A percentile compares a stretch with the other conserved stretches of the same genome.
phyloP scores from a whole-genome alignment of 2,329 filamentous ascomycete species.

The Fusarium sambucinum region DNA sequence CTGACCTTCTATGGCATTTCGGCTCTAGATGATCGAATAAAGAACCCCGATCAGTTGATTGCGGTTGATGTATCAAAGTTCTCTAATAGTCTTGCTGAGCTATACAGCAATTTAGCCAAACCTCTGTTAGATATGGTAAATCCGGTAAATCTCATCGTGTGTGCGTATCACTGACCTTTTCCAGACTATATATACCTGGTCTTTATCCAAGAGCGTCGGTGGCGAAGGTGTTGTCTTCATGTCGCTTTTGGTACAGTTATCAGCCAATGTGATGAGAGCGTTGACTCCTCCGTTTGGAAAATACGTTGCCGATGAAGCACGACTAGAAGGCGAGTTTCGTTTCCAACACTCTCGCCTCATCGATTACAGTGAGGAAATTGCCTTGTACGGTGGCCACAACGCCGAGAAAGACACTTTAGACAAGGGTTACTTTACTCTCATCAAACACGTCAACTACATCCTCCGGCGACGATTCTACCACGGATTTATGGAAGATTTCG shows the following conservation, averaged over 20 bases:
- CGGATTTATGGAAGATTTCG: slow-evolving; percentile 99
- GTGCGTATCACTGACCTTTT: slow-evolving; percentile 42
- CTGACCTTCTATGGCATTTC: slow-evolving; percentile 98
- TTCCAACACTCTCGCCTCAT: slow-evolving; percentile 96
- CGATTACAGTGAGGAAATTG: slow-evolving; percentile 95
- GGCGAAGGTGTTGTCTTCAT: slow-evolving; percentile 96
- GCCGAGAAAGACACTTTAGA: slow-evolving; percentile 96
- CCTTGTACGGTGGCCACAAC: slow-evolving; percentile 90
- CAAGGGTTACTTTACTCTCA: slow-evolving; percentile 98
- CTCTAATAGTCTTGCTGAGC: slow-evolving; percentile 91
- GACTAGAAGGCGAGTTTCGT: slow-evolving; percentile 94
- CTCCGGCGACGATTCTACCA: slow-evolving; percentile 91
- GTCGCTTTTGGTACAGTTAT: slow-evolving; percentile 92
- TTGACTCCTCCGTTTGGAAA: slow-evolving; percentile 96
- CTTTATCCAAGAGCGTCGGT: slow-evolving; percentile 92
- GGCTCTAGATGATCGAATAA: slow-evolving; percentile 95
- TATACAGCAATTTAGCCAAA: slow-evolving; percentile 97
- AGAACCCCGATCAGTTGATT: slow-evolving; percentile 97
- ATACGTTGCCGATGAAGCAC: slow-evolving; percentile 96
- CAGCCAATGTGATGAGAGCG: slow-evolving; percentile 91
- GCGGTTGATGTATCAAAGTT: slow-evolving; percentile 97
- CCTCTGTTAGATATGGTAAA: slow-evolving; percentile 89
- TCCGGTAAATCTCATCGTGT: background rate
- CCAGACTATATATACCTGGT: slow-evolving; percentile 90
- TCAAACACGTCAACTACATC: slow-evolving; percentile 99